Evolutionary conservation across 768 basidiomycete species (phyloP).

Genomic region (Boletus edulis): DNA sequence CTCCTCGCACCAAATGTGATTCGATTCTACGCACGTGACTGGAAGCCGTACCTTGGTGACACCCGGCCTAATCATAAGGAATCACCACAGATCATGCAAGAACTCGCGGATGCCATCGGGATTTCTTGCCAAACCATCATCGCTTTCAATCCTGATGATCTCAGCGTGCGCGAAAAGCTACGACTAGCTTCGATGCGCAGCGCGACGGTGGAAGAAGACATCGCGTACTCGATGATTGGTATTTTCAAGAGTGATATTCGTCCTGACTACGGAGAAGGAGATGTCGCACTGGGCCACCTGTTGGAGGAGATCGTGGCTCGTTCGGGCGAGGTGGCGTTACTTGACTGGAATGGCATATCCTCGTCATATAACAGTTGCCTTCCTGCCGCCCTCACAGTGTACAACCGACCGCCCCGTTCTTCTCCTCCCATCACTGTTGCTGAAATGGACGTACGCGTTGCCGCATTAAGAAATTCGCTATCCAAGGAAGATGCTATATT

Average conservation of each 20-base stretch:
- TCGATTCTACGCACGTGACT: constrained; percentile 6
- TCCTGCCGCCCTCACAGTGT: neutral
- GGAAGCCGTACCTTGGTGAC: constrained; percentile 12
- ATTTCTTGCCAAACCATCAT: neutral
- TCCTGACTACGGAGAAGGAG: constrained; percentile 5
- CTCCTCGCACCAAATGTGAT: constrained; percentile 8
- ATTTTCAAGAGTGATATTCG: constrained; percentile 2
- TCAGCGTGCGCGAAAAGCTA: constrained; percentile 8
- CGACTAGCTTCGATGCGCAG: constrained; percentile 4
- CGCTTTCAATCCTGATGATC: constrained; percentile 3
- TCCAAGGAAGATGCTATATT: neutral
- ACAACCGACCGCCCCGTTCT: neutral
- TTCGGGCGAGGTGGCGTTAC: neutral
- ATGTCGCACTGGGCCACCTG: constrained; percentile 1
- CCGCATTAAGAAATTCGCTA: neutral
- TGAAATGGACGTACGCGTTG: neutral
- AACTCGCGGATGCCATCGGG: constrained; percentile 3
- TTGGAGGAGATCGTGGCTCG: constrained; percentile 5
- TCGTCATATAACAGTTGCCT: constrained; percentile 9
- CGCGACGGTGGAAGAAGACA: constrained; percentile 1
- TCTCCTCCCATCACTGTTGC: no score
- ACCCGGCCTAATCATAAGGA: constrained; percentile 6
- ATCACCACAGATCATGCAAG: constrained; percentile 6
- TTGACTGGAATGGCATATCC: constrained; percentile 4
- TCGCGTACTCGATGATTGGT: constrained; percentile 1